phyloP scores from a whole-genome alignment of 176 grass and related monocot genomes.

The Carex myosuroides region DNA sequence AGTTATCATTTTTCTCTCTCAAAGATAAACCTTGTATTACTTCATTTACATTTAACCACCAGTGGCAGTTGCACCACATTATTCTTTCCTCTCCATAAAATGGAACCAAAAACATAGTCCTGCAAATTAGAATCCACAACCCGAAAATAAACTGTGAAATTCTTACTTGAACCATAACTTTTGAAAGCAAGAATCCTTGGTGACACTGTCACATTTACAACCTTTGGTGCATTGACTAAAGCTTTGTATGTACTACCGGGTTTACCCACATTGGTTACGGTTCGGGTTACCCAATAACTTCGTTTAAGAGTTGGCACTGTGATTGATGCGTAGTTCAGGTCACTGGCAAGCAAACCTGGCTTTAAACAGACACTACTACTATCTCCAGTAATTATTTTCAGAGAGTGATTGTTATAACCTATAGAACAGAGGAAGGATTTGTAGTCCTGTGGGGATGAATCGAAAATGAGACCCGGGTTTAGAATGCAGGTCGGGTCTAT shows the following conservation, averaged over 20 bases:
- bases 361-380: slow-evolving; percentile 36
- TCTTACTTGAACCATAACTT: slow-evolving; percentile 27
- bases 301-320: slow-evolving; percentile 41
- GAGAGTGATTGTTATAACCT: slow-evolving; percentile 27
- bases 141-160: slow-evolving; percentile 38
- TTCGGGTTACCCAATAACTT: slow-evolving; percentile 32
- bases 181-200: slow-evolving; percentile 40
- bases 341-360: slow-evolving; percentile 1
- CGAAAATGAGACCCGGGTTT: slow-evolving; percentile 30
- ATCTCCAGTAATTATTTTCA: slow-evolving; percentile 49
- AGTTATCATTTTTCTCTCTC: neutral
- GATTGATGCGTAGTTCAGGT: slow-evolving; percentile 65
- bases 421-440: slow-evolving; percentile 49
- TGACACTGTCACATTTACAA: slow-evolving; percentile 41
- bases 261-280: slow-evolving; percentile 44
- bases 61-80: slow-evolving; percentile 25
- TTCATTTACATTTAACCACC: slow-evolving; percentile 26
- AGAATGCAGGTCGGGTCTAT: too few species aligned
- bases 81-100: slow-evolving; percentile 34
- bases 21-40: slow-evolving; percentile 3
- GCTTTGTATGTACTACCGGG: slow-evolving; percentile 24
- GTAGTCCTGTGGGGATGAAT: slow-evolving; percentile 47
- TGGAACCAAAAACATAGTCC: slow-evolving; percentile 42
- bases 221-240: slow-evolving; percentile 29
- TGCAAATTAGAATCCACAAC: slow-evolving; percentile 15